These are phyloP conservation scores for Claviceps sorghi DNA, from an alignment of 2,329 filamentous ascomycete genomes.

Conservation along the genomic window DNA sequence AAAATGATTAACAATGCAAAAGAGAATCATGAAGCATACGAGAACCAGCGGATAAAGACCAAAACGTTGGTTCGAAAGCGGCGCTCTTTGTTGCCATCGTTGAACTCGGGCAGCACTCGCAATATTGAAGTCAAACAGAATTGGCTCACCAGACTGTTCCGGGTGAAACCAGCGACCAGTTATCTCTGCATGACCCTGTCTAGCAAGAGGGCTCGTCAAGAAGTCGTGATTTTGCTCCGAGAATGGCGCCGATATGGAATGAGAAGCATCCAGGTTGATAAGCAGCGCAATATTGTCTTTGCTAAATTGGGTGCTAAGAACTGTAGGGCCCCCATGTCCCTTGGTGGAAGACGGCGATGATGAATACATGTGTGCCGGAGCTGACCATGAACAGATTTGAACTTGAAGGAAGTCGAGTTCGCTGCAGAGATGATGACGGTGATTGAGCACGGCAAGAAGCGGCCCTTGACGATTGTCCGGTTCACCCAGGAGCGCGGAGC, in stretches of 20 bases:
- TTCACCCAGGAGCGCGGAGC: slow-evolving; percentile 89
- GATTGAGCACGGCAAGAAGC: slow-evolving; percentile 67
- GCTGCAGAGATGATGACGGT: slow-evolving; percentile 78
- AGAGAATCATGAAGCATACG: not conserved
- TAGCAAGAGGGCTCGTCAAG: slow-evolving; percentile 55
- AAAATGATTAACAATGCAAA: not conserved
- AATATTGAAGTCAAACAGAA: slow-evolving; percentile 59
- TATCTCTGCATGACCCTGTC: slow-evolving; percentile 63
- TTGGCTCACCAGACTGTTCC: slow-evolving; percentile 80
- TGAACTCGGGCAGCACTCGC: slow-evolving; percentile 25
- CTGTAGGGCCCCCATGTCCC: slow-evolving; percentile 38
- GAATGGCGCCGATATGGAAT: slow-evolving; percentile 79
- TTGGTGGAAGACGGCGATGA: not conserved
- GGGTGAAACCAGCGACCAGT: slow-evolving; percentile 68
- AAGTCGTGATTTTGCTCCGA: slow-evolving; percentile 58
- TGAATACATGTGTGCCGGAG: not conserved
- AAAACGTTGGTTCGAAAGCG: slow-evolving; percentile 5
- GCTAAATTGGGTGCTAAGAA: slow-evolving; percentile 64
- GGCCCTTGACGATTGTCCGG: slow-evolving; percentile 63
- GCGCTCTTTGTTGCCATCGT: slow-evolving; percentile 18
- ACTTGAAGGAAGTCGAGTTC: slow-evolving; percentile 78
- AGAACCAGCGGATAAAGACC: slow-evolving; percentile 4
- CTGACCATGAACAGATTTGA: slow-evolving; percentile 42
- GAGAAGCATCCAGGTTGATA: slow-evolving; percentile 63
- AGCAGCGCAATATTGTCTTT: slow-evolving; percentile 63